Percentiles rank a stretch among this genome's conserved stretches.
Conservation (phyloP, 495 filamentous ascomycete genomes). For the Aspergillus leporis region DNA sequence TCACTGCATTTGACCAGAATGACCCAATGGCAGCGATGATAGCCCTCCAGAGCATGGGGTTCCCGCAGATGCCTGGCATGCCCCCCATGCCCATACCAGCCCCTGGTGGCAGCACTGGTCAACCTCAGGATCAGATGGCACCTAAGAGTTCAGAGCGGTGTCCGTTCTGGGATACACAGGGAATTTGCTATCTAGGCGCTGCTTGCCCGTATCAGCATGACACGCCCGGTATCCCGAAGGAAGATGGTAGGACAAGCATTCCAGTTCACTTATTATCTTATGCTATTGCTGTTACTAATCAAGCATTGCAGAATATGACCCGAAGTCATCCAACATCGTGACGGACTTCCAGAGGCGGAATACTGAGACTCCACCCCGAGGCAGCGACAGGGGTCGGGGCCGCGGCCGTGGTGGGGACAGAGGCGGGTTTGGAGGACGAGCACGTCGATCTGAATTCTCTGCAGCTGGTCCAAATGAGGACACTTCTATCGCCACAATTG, state of each 20-base stretch:
- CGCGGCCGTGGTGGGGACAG: slow-evolving; percentile 51
- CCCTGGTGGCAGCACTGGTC: slow-evolving; percentile 22
- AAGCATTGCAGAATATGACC: slow-evolving; percentile 74
- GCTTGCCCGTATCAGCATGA: slow-evolving; percentile 85
- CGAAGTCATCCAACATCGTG: slow-evolving; percentile 60
- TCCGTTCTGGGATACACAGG: slow-evolving; percentile 84
- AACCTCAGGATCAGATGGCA: slow-evolving; percentile 34
- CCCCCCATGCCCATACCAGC: slow-evolving; percentile 47
- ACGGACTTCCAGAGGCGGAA: slow-evolving; percentile 32
- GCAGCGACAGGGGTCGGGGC: slow-evolving; percentile 42
- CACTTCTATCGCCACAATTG: slow-evolving; percentile 73
- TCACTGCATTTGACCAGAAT: slow-evolving; percentile 60
- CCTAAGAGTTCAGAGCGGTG: slow-evolving; percentile 60
- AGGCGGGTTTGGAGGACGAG: slow-evolving; percentile 46
- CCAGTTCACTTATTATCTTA: not conserved
- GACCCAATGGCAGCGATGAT: slow-evolving; percentile 70
- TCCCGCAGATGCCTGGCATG: slow-evolving; percentile 58
- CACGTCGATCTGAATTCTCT: slow-evolving; percentile 70
- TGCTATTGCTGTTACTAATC: slow-evolving; percentile 18
- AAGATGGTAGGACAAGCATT: slow-evolving; percentile 43
- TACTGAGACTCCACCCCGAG: slow-evolving; percentile 28
- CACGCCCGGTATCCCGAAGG: slow-evolving; percentile 52
- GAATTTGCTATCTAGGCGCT: slow-evolving; percentile 76
- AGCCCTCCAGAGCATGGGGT: slow-evolving; percentile 68
- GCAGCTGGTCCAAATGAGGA: slow-evolving; percentile 74